Percentiles rank a stretch among this genome's conserved stretches.
phyloP scores from a whole-genome alignment of 129 eudicot species.

The Flaveria bidentis region DNA sequence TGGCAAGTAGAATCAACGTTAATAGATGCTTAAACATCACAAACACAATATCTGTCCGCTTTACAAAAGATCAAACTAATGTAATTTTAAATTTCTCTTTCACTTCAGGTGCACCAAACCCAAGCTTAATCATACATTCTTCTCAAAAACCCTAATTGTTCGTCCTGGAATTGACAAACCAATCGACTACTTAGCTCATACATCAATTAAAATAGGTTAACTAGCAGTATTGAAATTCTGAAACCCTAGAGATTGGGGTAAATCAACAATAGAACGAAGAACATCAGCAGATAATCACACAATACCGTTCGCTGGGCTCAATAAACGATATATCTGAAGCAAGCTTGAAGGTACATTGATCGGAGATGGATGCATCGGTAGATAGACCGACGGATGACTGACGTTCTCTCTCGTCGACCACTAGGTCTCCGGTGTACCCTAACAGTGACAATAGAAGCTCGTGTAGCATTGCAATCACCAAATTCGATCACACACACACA shows the following conservation, averaged over 20 bases:
- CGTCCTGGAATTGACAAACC: no score
- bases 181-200: background rate
- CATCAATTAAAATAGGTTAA: background rate
- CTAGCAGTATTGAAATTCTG: background rate
- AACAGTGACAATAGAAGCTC: constrained; percentile 76
- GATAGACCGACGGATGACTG: constrained; percentile 45
- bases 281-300: background rate
- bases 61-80: no score
- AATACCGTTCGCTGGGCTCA: constrained; percentile 68
- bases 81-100: no score
- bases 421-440: constrained; percentile 98
- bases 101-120: no score
- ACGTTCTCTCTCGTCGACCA: constrained; percentile 73
- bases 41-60: no score
- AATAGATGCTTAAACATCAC: background rate
- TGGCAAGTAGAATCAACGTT: background rate
- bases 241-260: constrained; percentile 25
- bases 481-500: background rate
- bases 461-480: constrained; percentile 62
- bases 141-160: no score
- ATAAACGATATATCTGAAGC: constrained; percentile 84
- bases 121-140: no score
- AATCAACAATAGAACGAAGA: background rate
- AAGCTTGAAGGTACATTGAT: constrained; percentile 68
- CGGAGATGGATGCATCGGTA: constrained; percentile 53